These are phyloP conservation scores for Cucumis hystrix DNA, from an alignment of 306 rosid genomes.

Conservation along the genomic window DNA sequence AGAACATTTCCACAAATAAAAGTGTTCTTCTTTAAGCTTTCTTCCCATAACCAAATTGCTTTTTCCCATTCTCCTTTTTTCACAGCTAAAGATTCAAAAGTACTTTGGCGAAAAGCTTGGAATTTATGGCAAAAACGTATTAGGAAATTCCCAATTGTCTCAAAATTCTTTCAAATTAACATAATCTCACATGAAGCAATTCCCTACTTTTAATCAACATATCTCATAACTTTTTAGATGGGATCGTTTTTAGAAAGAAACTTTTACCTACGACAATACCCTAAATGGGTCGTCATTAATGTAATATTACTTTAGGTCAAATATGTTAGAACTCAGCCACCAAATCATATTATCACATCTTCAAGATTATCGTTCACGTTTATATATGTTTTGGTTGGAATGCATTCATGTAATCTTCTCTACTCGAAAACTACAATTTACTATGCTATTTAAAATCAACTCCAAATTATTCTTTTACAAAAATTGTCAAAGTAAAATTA, in stretches of 20 bases:
- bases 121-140: background rate
- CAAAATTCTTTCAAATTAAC: background rate
- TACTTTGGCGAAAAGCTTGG: background rate
- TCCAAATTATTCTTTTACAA: too few species aligned
- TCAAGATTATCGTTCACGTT: too few species aligned
- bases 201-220: background rate
- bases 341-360: too few species aligned
- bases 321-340: too few species aligned
- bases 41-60: conserved; percentile 26
- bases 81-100: background rate
- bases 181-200: background rate
- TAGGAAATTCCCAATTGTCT: background rate
- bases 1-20: background rate
- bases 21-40: conserved; percentile 5
- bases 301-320: too few species aligned
- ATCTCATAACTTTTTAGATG: background rate
- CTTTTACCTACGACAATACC: background rate
- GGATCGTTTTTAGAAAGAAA: background rate
- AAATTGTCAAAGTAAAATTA: too few species aligned
- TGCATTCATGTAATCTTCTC: too few species aligned
- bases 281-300: too few species aligned
- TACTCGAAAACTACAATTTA: too few species aligned
- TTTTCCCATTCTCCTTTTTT: background rate
- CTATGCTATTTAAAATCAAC: too few species aligned
- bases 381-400: too few species aligned